Evolutionary conservation across 495 filamentous ascomycete genomes (phyloP), one percentile per base, ranked within the genome.

Genomic region (Usnea hakonensis): DNA sequence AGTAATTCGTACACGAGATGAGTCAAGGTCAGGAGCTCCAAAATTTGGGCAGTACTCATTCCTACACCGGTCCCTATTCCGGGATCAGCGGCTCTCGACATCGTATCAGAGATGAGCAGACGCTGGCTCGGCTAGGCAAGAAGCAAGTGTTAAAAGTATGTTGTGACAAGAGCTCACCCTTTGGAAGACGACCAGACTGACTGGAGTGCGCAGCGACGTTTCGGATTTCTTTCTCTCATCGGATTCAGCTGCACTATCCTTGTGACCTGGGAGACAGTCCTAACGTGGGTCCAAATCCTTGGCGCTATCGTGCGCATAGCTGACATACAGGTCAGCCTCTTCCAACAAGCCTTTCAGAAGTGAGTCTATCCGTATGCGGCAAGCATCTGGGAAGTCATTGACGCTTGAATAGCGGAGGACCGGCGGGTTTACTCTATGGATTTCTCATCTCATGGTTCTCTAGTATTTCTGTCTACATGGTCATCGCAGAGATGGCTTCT

Each of bases 371-470:
- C n/a, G 33, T 32, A 17, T 13, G 32, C 50, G 3, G 19, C 1
- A 21, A 16, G 16, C 5, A 16, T 55, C 10, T 5, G 17, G 19
- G 6, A 46, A 3, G 11, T 7, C 17, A 17, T n/a, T 61, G 48
- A 61, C 16, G 63, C 5, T 67, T 73, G 5, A 63, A 70, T 17
- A 77, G 75, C 64, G 79, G 77, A 9, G 80, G 80, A 3, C 75
- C 79, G 0, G 76, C 71, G 1, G 79, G 76, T 7, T 74, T 81
- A 0, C 64, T 79, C 16, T 82, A 77, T 70, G 76, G 76, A 6
- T 83, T 78, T 60, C 61, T 83, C 2, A 74, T 81, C 58, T 72
- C 71, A 35, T 81, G 77, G 74, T 63, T 77, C 6, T 77, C 77
- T 11, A 77, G 74, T 1, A 65, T 79, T 17, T 80, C 76, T 0